Base-by-base conservation (phyloP, 1,139 yeast species). In the Saccharomyces hybrid region DNA sequence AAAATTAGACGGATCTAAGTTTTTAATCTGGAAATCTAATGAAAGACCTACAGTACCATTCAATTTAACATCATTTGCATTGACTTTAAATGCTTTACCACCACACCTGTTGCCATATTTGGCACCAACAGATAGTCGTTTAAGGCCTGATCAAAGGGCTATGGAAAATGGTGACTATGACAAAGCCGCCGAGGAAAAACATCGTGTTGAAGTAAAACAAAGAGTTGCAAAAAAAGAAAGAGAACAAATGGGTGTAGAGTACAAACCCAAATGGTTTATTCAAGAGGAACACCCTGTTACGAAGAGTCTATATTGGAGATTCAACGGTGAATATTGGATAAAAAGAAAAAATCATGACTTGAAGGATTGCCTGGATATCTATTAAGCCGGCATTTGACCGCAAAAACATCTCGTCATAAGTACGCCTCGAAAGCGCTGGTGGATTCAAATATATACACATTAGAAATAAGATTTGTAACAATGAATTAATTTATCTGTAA, bases 121-220 rank as follows among this genome's bases (percentile, higher is more conserved):
- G 50, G 85, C 97, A 0, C 93, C 93, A 28, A 88, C 97, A 0
- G 99, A 93, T 70, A 90, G 99, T 0, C 80, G 99, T 69, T 76
- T 90, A 63, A 81, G 99, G 69, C 99, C 99, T 0, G 99, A 93
- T 73, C 99, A 93, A 73, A 80, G 99, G 57, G 97, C 97, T 5
- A 95, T 95, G 99, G 99, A 93, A 70, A 90, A 91, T 61, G 99
- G 98, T 16, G 73, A 81, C 50, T 95, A 93, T 64, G 97, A 91
- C 63, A 77, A 79, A 27, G 99, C 99, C 0, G 82, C 95, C 23
- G 79, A 76, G 13, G 96, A 90, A 61, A 95, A 93, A 74, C 81
- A 81, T 60, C 77, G 96, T 52, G 88, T 95, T 3, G 99, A 93
- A 70, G 95, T 87, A 64, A 93, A 91, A 70, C 99, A 93, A 73